phyloP scores from a whole-genome alignment of 192 early-diverging fungal genomes.

The Diversispora epigaea region DNA sequence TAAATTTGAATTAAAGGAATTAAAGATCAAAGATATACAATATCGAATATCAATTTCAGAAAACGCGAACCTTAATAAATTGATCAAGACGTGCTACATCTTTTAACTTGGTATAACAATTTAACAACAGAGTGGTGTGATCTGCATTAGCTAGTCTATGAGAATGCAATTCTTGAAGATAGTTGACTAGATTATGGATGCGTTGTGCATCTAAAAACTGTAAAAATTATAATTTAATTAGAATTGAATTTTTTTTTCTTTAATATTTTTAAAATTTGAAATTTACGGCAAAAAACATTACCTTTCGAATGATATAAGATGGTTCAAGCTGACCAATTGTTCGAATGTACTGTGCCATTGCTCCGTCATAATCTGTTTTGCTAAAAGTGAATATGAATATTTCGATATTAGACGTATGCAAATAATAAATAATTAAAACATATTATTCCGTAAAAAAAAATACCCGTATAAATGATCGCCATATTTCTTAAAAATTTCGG shows the following conservation, averaged over 20 bases:
- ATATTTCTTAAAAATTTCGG: conserved; percentile 92
- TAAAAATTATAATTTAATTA: neutral
- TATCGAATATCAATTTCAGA: neutral
- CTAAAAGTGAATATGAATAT: neutral
- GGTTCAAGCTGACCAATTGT: conserved; percentile 94
- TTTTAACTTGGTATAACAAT: conserved; percentile 96
- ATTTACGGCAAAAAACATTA: conserved; percentile 14
- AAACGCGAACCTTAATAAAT: conserved; percentile 70
- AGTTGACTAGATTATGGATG: conserved; percentile 84
- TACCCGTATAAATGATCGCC: conserved; percentile 88
- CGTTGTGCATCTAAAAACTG: conserved; percentile 77
- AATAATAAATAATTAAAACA: neutral
- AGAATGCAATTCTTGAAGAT: conserved; percentile 88
- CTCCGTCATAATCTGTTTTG: conserved; percentile 84
- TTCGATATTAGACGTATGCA: neutral
- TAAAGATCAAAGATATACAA: neutral
- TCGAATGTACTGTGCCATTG: conserved; percentile 89
- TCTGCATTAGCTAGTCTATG: conserved; percentile 84
- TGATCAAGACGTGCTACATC: conserved; percentile 81
- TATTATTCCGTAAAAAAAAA: neutral
- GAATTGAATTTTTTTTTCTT: neutral
- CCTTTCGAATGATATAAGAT: conserved; percentile 93
- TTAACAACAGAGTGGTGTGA: conserved; percentile 93
- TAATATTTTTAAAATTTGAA: neutral
- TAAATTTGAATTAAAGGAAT: neutral